Evolutionary conservation across 495 filamentous ascomycete genomes (phyloP).

Genomic region (Rhizodiscina lignyota): DNA sequence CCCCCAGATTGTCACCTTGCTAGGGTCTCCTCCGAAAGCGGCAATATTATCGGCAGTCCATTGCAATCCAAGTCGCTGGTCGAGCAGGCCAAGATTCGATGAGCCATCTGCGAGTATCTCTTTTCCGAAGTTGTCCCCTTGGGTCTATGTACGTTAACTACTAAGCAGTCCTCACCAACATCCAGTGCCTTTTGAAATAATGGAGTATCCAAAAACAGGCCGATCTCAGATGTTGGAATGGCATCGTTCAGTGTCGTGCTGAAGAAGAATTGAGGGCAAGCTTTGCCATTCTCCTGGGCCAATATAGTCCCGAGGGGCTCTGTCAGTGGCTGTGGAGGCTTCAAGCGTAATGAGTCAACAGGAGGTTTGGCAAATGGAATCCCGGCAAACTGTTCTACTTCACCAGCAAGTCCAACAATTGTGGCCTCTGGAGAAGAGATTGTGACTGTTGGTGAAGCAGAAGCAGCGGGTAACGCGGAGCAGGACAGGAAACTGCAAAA

Average conservation of each 20-base stretch:
- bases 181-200: conserved; percentile 31
- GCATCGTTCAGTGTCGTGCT: conserved; percentile 22
- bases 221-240: conserved; percentile 28
- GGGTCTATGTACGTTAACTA: conserved; percentile 33
- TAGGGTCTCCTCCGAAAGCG: conserved; percentile 20
- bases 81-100: conserved; percentile 27
- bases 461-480: too few species aligned
- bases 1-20: conserved; percentile 51
- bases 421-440: conserved; percentile 11
- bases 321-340: conserved; percentile 36
- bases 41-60: conserved; percentile 23
- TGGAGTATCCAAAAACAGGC: conserved; percentile 34
- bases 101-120: conserved; percentile 51
- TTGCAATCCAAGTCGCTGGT: conserved; percentile 19
- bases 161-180: conserved; percentile 44
- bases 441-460: conserved; percentile 9
- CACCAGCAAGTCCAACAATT: conserved; percentile 6
- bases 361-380: conserved; percentile 51
- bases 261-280: conserved; percentile 27
- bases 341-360: conserved; percentile 37
- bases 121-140: conserved; percentile 34
- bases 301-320: conserved; percentile 17
- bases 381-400: conserved; percentile 32
- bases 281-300: conserved; percentile 9
- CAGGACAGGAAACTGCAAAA: too few species aligned